Evolutionary conservation across 2,329 filamentous ascomycete genomes (phyloP).

Genomic region (Penicillium sp.): DNA sequence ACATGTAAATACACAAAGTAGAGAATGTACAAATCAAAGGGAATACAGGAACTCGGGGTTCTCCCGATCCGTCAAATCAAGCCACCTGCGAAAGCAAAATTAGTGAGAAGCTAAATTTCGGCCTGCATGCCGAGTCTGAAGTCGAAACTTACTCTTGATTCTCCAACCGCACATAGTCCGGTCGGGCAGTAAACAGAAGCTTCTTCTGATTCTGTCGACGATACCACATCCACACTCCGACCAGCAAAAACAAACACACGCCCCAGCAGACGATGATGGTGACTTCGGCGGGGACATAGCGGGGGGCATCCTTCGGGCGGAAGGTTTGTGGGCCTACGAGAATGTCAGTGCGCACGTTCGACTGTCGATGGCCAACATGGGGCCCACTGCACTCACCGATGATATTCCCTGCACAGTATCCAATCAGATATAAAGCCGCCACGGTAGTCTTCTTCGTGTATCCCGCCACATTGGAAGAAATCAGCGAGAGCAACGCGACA

Average conservation of each 20-base stretch:
- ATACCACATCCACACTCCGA: conserved; percentile 66
- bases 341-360: neutral
- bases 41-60: conserved; percentile 65
- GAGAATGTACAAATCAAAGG: conserved; percentile 29
- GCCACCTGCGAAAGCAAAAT: conserved; percentile 39
- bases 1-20: neutral
- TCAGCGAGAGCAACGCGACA: conserved; percentile 61
- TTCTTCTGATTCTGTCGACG: conserved; percentile 61
- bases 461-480: conserved; percentile 56
- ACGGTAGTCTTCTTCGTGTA: conserved; percentile 58
- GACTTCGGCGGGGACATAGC: conserved; percentile 65
- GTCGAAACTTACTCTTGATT: conserved; percentile 62
- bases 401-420: conserved; percentile 56
- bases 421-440: conserved; percentile 50
- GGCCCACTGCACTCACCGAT: conserved; percentile 47
- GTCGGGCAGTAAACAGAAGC: conserved; percentile 51
- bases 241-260: conserved; percentile 55
- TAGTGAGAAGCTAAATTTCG: conserved; percentile 2
- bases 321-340: conserved; percentile 57
- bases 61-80: conserved; percentile 67
- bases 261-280: conserved; percentile 63
- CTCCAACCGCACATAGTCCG: conserved; percentile 62
- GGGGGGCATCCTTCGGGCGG: conserved; percentile 56
- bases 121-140: neutral
- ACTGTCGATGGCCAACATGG: neutral